Evolutionary conservation across 768 basidiomycete species (phyloP), one percentile per base, ranked within the genome.

Genomic region (Rhizopogon vulgaris): DNA sequence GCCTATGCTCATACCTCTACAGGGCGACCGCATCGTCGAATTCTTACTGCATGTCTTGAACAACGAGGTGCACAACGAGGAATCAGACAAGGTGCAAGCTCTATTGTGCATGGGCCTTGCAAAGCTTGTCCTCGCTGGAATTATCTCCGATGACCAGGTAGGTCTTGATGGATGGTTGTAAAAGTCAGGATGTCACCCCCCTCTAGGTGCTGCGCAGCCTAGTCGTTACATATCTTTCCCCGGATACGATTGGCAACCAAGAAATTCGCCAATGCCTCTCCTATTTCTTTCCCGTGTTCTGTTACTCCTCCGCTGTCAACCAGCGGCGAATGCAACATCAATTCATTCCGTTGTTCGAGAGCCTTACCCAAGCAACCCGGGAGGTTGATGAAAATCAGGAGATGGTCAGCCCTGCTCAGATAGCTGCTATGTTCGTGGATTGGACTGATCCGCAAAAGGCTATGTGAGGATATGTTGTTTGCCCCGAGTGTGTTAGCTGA

Each of bases 371-470:
- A 14, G 73, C 81, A 42, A 77, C 82, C 49, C 79, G 78, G 17
- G 83, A 85, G 12, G 65, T 84, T 22, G 89, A 88, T 3, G 85
- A 85, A 1, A 84, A 80, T 41, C 79, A 87, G 60, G 79, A 83
- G 38, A 87, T 89, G 83, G 78, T 91, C 10, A 70, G 79, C 0
- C 80, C 87, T 0, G 70, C 80, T 17, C 87, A 91, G 60, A 83
- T 91, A 52, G 84, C 82, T 0, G 71, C 84, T n/a, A 78, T 94
- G 69, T 76, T 94, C 61, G 75, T 86, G 2, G 91, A 94, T 57
- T 95, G 93, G 92, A 90, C 87, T 3, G 86, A 94, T 63, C 87
- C 90, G 0, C 75, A 80, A 61, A 91, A 89, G 60, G 77, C 79
- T 34, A 76, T 80, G 62, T 79, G 61, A 73, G 73, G 69, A 62